Base-by-base conservation (phyloP, 495 filamentous ascomycete genomes). In the Poronia punctata region DNA sequence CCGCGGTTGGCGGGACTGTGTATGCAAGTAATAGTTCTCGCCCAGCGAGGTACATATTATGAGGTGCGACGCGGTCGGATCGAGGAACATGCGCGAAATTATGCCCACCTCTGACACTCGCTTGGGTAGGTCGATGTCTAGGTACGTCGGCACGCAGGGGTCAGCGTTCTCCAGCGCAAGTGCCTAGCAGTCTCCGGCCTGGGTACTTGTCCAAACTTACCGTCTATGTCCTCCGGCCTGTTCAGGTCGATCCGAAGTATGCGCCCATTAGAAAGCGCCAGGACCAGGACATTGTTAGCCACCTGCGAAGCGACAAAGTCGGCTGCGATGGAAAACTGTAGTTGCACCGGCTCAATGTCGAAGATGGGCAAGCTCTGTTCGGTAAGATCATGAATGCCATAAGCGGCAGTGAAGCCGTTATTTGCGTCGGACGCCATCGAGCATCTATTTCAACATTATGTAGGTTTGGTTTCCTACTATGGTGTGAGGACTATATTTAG, bases 81-180 rank as follows among this genome's bases (percentile, higher is more conserved):
- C 92, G 40, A 98, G 81, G 64, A 98, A 98, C 78, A 97, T 84
- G 61, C 83, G 83, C 35, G 85, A 83, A 53, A 98, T 97, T 17
- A 93, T 70, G 45, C 92, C 92, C 31, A 86, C 74, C 58, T 97
- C 92, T 17, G 87, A 80, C 19, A 84, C 76, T 53, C 90, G 93
- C 66, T 92, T 94, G 19, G 93, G 93, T 20, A 98, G 82, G 58
- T 97, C 93, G 57, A 97, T 95, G 64, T 98, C 90, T 94, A n/a
- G n/a, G n/a, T n/a, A 39, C 20, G 33, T 45, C 51, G 35, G 28
- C 14, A 30, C 30, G 22, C 15, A 21, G 8, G 17, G 14, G 23
- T 46, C 36, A 40, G 43, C 35, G 12, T 45, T n/a, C 32, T 20
- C 39, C 16, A 7, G 22, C 24, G 7, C 25, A 23, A 10, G 22